Percentiles rank a stretch among this genome's conserved stretches.
phyloP scores from a whole-genome alignment of 768 basidiomycete species.

The Brasilioporus rufonigricans region DNA sequence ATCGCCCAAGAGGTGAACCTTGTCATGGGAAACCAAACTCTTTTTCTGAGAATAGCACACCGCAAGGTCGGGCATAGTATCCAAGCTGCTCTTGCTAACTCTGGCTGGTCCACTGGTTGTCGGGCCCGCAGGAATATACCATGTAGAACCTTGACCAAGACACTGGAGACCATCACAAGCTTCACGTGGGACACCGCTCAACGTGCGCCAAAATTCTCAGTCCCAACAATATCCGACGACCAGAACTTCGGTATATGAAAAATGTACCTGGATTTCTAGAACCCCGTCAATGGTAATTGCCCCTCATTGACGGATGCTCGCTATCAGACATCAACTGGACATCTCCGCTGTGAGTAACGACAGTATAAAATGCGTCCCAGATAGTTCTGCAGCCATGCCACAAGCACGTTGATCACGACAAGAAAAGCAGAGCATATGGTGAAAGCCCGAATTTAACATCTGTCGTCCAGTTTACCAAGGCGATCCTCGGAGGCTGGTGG shows the following conservation, averaged over 20 bases:
- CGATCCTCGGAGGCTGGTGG: slow-evolving; percentile 29
- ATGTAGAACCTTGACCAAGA: background rate
- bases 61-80: background rate
- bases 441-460: background rate
- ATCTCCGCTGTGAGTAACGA: background rate
- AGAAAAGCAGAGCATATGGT: background rate
- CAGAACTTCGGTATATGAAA: slow-evolving; percentile 2
- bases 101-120: background rate
- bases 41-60: background rate
- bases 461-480: slow-evolving; percentile 26
- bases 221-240: slow-evolving; percentile 1
- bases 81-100: background rate
- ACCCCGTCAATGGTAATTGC: background rate
- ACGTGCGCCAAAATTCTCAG: background rate
- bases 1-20: background rate
- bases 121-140: slow-evolving; percentile 3
- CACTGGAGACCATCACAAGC: too few species aligned
- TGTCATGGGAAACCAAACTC: background rate
- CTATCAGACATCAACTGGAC: background rate
- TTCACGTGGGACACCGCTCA: slow-evolving; percentile 2
- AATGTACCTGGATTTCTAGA: background rate
- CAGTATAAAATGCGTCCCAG: slow-evolving; percentile 3
- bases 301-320: slow-evolving; percentile 1
- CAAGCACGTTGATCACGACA: slow-evolving; percentile 10
- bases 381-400: slow-evolving; percentile 5